Conservation (phyloP, 1,139 yeast species). For the Eremothecium sinecaudum region DNA sequence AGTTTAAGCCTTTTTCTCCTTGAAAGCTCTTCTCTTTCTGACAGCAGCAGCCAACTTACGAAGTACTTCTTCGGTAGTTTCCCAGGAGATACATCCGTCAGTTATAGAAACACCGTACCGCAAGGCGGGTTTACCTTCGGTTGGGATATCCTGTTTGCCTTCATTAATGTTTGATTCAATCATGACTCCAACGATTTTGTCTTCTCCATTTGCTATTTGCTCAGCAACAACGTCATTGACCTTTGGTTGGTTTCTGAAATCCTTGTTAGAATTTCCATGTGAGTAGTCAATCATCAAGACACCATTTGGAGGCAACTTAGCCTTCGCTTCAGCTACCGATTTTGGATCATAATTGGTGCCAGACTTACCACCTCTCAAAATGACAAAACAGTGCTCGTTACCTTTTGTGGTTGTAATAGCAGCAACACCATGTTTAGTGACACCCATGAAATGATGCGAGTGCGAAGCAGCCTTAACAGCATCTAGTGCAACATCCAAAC, state of each 20-base stretch:
- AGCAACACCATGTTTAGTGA: conserved; percentile 91
- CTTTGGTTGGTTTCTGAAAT: conserved; percentile 88
- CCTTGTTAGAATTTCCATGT: conserved; percentile 92
- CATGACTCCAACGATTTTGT: conserved; percentile 82
- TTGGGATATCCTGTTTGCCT: conserved; percentile 83
- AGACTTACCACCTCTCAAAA: conserved; percentile 89
- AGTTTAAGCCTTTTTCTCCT: conserved; percentile 13
- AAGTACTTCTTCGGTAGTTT: conserved; percentile 73
- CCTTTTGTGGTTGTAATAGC: conserved; percentile 96
- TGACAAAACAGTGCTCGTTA: conserved; percentile 79
- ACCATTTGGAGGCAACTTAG: conserved; percentile 41
- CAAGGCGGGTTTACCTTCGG: conserved; percentile 60
- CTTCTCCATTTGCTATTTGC: conserved; percentile 76
- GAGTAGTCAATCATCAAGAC: conserved; percentile 92
- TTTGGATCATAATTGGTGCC: conserved; percentile 86
- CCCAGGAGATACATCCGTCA: conserved; percentile 94
- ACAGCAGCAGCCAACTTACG: conserved; percentile 74
- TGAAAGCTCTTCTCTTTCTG: conserved; percentile 54
- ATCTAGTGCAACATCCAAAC: conserved; percentile 85
- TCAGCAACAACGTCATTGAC: conserved; percentile 71
- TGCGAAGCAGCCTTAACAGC: conserved; percentile 88
- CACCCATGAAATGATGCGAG: conserved; percentile 94
- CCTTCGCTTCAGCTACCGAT: conserved; percentile 69
- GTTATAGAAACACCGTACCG: conserved; percentile 95
- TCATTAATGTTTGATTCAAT: conserved; percentile 88